Percentiles rank a stretch among this genome's conserved stretches.
phyloP scores from a whole-genome alignment of 257 asterid genomes.

The Solanum chaucha region DNA sequence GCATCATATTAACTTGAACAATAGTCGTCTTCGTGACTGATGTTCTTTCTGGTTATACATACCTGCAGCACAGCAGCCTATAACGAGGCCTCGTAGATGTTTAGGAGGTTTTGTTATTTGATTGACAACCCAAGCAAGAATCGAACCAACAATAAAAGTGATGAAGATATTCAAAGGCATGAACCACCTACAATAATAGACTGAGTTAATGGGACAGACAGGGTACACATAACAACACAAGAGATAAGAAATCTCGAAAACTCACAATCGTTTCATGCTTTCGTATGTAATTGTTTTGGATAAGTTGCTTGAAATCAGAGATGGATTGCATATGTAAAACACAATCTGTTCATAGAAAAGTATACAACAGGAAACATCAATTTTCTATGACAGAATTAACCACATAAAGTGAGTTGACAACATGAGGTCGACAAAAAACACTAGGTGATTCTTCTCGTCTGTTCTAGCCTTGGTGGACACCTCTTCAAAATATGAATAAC shows the following conservation, averaged over 20 bases:
- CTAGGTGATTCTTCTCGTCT: neutral
- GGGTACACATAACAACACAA: neutral
- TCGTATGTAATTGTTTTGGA: constrained; percentile 66
- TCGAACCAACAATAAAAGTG: constrained; percentile 68
- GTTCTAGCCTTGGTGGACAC: neutral
- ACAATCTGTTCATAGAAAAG: constrained; percentile 36
- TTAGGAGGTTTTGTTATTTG: constrained; percentile 52
- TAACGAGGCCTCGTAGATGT: constrained; percentile 63
- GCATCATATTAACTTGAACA: neutral
- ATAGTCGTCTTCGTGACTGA: neutral
- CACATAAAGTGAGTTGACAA: neutral
- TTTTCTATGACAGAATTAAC: neutral
- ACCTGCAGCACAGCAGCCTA: constrained; percentile 91
- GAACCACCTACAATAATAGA: constrained; percentile 58
- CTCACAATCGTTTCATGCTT: constrained; percentile 67
- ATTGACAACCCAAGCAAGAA: constrained; percentile 65
- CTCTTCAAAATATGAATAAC: neutral
- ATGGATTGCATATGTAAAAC: constrained; percentile 65
- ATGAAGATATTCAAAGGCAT: constrained; percentile 72
- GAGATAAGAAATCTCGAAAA: neutral
- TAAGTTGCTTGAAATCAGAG: constrained; percentile 70
- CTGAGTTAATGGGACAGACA: neutral
- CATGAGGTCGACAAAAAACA: too few relatives aligned
- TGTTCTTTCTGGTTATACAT: neutral
- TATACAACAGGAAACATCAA: neutral